These are phyloP conservation scores for Clohesyomyces aquaticus DNA, from an alignment of 495 filamentous ascomycete genomes.

Conservation along the genomic window DNA sequence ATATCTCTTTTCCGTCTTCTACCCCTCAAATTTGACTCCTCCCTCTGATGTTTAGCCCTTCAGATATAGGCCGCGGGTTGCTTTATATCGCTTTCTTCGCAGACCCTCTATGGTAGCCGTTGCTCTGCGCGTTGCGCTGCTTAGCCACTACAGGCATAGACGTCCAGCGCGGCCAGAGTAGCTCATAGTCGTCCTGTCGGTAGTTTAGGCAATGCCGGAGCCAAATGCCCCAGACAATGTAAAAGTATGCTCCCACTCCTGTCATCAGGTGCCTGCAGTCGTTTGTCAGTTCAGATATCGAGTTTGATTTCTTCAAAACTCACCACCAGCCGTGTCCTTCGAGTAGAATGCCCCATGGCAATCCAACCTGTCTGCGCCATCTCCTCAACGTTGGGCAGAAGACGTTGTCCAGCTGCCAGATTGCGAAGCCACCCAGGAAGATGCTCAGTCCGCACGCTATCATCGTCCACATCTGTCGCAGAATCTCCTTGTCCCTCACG, in stretches of 20 bases:
- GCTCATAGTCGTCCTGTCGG: conserved; percentile 72
- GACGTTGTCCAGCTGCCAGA: conserved; percentile 86
- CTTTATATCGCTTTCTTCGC: conserved; percentile 28
- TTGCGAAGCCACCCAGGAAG: conserved; percentile 80
- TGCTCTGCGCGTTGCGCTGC: conserved; percentile 9
- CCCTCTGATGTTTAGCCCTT: too few species aligned
- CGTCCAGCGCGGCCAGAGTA: conserved; percentile 71
- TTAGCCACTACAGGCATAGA: conserved; percentile 69
- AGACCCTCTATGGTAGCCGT: conserved; percentile 12
- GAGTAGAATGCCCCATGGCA: conserved; percentile 88
- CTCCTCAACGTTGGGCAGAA: conserved; percentile 72
- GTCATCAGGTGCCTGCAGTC: conserved; percentile 66
- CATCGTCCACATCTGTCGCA: conserved; percentile 76
- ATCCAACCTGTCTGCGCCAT: conserved; percentile 72
- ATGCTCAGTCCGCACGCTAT: conserved; percentile 69
- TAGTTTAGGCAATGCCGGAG: conserved; percentile 78
- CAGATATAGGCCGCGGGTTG: background rate
- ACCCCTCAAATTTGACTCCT: too few species aligned
- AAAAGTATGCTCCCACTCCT: conserved; percentile 73
- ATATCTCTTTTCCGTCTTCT: too few species aligned
- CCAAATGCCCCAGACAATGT: conserved; percentile 88
- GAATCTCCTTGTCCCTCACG: conserved; percentile 59
- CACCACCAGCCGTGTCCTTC: conserved; percentile 99
- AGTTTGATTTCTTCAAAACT: conserved; percentile 44
- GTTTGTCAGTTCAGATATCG: conserved; percentile 15